A percentile compares a stretch with the other conserved stretches of the same genome.
Evolutionary conservation across 2,329 filamentous ascomycete genomes (phyloP).

Genomic region (Penicillium carneum): DNA sequence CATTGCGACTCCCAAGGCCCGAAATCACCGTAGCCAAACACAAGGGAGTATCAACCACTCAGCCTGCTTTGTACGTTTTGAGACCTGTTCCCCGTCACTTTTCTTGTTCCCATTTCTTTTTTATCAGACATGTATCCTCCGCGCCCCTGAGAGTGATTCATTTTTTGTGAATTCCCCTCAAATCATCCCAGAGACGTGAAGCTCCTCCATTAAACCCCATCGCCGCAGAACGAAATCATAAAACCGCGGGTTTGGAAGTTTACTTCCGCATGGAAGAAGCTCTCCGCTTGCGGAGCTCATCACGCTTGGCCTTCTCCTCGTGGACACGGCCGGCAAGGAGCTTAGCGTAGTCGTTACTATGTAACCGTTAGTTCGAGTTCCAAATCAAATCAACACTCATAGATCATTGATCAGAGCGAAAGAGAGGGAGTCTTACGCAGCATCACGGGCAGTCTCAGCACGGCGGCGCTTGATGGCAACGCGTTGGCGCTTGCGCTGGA

Average conservation of each 20-base stretch:
- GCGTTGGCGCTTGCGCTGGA: slow-evolving; percentile 99
- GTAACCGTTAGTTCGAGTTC: slow-evolving; percentile 35
- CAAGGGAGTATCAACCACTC: slow-evolving; percentile 34
- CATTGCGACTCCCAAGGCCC: slow-evolving; percentile 29
- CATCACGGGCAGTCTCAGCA: slow-evolving; percentile 96
- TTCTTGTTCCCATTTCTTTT: slow-evolving; percentile 33
- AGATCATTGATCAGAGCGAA: background rate
- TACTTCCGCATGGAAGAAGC: slow-evolving; percentile 94
- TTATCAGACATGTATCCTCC: slow-evolving; percentile 37
- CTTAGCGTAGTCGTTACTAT: slow-evolving; percentile 93
- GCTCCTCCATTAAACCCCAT: slow-evolving; percentile 46
- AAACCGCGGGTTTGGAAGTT: slow-evolving; percentile 47
- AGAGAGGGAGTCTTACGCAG: slow-evolving; percentile 77
- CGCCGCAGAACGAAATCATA: slow-evolving; percentile 44
- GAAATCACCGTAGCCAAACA: slow-evolving; percentile 31
- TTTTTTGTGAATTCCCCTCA: slow-evolving; percentile 31
- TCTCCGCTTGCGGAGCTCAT: slow-evolving; percentile 93
- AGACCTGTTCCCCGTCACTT: slow-evolving; percentile 30
- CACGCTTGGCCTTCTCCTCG: slow-evolving; percentile 93
- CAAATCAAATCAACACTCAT: slow-evolving; percentile 43
- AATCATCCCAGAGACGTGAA: slow-evolving; percentile 47
- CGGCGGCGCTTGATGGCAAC: slow-evolving; percentile 98
- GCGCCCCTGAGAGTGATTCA: slow-evolving; percentile 33
- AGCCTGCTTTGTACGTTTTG: slow-evolving; percentile 29
- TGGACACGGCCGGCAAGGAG: slow-evolving; percentile 95